Base-by-base conservation (phyloP, 345 rosid genomes). In the Physaria fendleri region DNA sequence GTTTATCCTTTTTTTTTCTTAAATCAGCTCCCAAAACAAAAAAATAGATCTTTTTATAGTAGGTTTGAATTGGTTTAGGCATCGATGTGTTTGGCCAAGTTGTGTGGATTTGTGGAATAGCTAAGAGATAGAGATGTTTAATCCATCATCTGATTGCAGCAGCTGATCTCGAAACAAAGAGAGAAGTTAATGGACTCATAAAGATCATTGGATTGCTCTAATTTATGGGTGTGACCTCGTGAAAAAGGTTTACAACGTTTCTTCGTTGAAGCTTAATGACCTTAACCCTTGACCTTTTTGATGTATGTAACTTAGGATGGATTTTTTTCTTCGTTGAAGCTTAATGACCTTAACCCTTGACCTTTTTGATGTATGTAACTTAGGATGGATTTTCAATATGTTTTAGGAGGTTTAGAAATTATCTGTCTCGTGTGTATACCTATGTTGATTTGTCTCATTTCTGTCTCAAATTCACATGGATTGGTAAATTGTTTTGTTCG, bases 191-290 rank as follows among this genome's bases (percentile, higher is more conserved):
- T 28, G 50, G 65, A 40, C 33, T 17, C 54, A 54, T 46, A 56
- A 69, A 62, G 74, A 62, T 69, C 63, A 54, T 53, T 69, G 62
- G 62, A 69, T 62, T 61, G 43, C 68, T 69, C 74, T 62, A 16
- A 5, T 9, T 11, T 49, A 48, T 59, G 35, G 51, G 41, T 58
- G 65, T 39, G 45, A 56, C 49, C 69, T 65, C 69, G 4, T 37
- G 25, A 37, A 47, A 54, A 35, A 35, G 63, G 22, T 65, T 45
- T 1, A 23, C 22, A 39, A 49, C 37, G 57, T 27, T 28, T 27
- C 4, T 14, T 48, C 47, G 56, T 21, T 40, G 49, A 29, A 15
- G 7, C 51, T 39, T 14, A 33, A 21, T 22, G 60, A 55, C 14
- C 22, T 41, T 39, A 5, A 43, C 29, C 6, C 28, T 25, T 25